phyloP scores from a whole-genome alignment of 2,329 filamentous ascomycete genomes.

The Hymenoscyphus scutula region DNA sequence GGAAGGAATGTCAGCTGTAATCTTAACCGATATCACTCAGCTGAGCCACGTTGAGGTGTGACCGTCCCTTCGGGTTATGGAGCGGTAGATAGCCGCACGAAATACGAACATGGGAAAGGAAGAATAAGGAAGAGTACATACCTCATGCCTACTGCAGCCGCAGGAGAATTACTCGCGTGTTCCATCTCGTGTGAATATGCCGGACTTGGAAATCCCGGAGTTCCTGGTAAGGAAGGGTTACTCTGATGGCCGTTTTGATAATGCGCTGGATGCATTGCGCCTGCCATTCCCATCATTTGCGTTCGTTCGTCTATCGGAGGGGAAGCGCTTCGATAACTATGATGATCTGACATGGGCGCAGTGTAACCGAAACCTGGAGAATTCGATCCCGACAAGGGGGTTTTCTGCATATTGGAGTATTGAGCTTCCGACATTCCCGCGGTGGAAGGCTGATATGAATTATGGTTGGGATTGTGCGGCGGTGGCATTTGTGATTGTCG shows the following conservation, averaged over 20 bases:
- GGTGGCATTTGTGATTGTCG: conserved; percentile 13
- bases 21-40: conserved; percentile 4
- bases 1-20: background rate
- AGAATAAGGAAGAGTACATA: conserved; percentile 11
- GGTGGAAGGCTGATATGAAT: conserved; percentile 25
- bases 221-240: conserved; percentile 10
- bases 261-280: conserved; percentile 8
- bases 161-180: conserved; percentile 5
- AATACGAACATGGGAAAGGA: background rate
- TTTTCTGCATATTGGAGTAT: conserved; percentile 28
- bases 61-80: background rate
- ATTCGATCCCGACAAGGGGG: conserved; percentile 5
- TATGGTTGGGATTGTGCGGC: conserved; percentile 13
- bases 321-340: conserved; percentile 22
- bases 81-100: background rate
- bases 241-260: conserved; percentile 9
- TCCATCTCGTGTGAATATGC: conserved; percentile 23
- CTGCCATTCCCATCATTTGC: conserved; percentile 21
- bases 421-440: conserved; percentile 24
- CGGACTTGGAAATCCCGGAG: conserved; percentile 18
- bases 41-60: background rate
- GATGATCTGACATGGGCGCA: conserved; percentile 8
- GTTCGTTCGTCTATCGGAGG: conserved; percentile 23
- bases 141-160: conserved; percentile 13
- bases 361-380: conserved; percentile 5